Evolutionary conservation across 2,329 filamentous ascomycete genomes (phyloP).

Genomic region (Meredithiella fracta): DNA sequence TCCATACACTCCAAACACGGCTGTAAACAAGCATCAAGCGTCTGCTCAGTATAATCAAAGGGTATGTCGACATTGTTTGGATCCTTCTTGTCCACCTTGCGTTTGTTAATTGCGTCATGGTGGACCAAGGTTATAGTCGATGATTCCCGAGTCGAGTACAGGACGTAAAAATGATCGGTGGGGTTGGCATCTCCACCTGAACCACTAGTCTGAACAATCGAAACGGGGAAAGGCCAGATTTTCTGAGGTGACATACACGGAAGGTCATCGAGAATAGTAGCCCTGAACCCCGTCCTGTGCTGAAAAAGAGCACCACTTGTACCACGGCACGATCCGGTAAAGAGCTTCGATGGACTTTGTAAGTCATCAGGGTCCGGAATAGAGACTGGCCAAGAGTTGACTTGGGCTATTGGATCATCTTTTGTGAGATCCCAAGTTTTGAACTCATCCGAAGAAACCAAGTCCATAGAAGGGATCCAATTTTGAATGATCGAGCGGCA

Average conservation of each 20-base stretch:
- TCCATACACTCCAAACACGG: neutral
- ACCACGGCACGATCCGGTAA: conserved; percentile 49
- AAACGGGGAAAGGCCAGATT: conserved; percentile 34
- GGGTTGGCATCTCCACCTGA: neutral
- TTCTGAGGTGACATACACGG: conserved; percentile 34
- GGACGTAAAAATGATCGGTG: conserved; percentile 19
- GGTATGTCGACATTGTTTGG: conserved; percentile 22
- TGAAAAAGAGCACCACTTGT: conserved; percentile 48
- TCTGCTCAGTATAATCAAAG: neutral
- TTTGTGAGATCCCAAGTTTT: conserved; percentile 20
- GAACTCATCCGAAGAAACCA: conserved; percentile 30
- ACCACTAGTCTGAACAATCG: conserved; percentile 11
- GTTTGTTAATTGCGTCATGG: conserved; percentile 9
- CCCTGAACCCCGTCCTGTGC: conserved; percentile 52
- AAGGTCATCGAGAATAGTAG: conserved; percentile 44
- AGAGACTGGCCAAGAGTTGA: conserved; percentile 16
- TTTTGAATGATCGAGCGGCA: conserved; percentile 38
- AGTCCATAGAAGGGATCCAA: conserved; percentile 44
- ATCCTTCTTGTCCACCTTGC: conserved; percentile 26
- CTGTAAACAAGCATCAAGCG: neutral
- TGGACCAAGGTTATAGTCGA: conserved; percentile 34
- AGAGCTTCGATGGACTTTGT: conserved; percentile 37
- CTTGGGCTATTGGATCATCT: conserved; percentile 19
- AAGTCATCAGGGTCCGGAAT: neutral
- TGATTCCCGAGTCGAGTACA: conserved; percentile 34